Evolutionary conservation across 2,329 filamentous ascomycete genomes (phyloP).

Genomic region (Trichophyton benhamiae): DNA sequence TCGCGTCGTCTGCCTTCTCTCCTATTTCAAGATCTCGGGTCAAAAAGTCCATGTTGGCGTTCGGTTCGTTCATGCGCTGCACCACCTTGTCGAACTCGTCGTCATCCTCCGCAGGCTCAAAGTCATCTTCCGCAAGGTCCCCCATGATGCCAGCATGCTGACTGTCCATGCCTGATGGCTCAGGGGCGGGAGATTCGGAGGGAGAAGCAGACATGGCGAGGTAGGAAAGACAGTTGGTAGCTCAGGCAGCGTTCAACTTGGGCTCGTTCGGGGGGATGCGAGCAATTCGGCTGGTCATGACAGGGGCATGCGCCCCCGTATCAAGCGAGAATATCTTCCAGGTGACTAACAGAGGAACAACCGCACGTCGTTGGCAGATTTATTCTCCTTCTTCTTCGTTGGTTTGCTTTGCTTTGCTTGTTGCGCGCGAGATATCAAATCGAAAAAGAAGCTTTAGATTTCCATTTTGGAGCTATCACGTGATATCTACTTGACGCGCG

Average conservation of each 20-base stretch:
- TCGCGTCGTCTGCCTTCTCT: slow-evolving; percentile 82
- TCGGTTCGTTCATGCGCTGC: slow-evolving; percentile 30
- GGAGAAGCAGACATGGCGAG: background rate
- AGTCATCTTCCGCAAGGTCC: background rate
- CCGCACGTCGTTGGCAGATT: background rate
- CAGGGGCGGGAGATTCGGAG: background rate
- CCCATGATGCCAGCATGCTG: background rate
- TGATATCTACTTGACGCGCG: background rate
- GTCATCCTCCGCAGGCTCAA: slow-evolving; percentile 20
- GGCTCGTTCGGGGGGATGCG: background rate
- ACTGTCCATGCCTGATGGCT: background rate
- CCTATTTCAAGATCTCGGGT: slow-evolving; percentile 33
- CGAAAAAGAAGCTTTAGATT: background rate
- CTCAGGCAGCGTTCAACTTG: background rate
- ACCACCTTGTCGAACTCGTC: slow-evolving; percentile 32
- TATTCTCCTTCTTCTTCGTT: background rate
- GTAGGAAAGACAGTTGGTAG: background rate
- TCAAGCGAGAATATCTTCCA: background rate
- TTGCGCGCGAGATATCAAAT: background rate
- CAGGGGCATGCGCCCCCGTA: background rate
- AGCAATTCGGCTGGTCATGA: background rate
- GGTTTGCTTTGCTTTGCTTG: background rate
- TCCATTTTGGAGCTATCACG: background rate
- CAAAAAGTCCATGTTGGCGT: slow-evolving; percentile 27
- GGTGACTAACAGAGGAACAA: background rate